phyloP scores from a whole-genome alignment of 352 stramenopile species.

The Phytophthora podocarpi region DNA sequence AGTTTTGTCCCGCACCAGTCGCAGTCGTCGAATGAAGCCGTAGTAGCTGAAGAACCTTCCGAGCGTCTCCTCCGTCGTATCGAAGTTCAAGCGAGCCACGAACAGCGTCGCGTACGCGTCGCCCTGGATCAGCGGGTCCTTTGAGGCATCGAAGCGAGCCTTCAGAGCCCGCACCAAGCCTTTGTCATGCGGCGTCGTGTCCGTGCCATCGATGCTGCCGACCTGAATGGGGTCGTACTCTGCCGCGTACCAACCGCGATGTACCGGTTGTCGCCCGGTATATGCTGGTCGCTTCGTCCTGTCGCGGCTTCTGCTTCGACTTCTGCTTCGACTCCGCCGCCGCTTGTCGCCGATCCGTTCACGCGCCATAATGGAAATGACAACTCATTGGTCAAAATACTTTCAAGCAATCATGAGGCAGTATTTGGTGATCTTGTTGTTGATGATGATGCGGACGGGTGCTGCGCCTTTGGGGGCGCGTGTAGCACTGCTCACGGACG shows the following conservation, averaged over 20 bases:
- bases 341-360: slow-evolving; percentile 5
- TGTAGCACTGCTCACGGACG: slow-evolving; percentile 77
- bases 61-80: slow-evolving; percentile 62
- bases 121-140: slow-evolving; percentile 66
- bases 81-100: slow-evolving; percentile 62
- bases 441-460: slow-evolving; percentile 5
- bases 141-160: slow-evolving; percentile 54
- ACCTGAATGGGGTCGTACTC: slow-evolving; percentile 72
- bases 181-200: slow-evolving; percentile 65
- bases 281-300: not conserved
- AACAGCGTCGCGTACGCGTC: slow-evolving; percentile 77
- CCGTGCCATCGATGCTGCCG: slow-evolving; percentile 76
- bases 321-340: slow-evolving; percentile 11
- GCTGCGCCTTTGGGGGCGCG: slow-evolving; percentile 16
- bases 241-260: slow-evolving; percentile 60
- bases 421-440: slow-evolving; percentile 7
- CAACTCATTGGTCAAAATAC: slow-evolving; percentile 20
- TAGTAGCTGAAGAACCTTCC: slow-evolving; percentile 48
- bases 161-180: slow-evolving; percentile 58
- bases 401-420: not conserved
- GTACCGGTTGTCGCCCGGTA: not conserved
- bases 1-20: slow-evolving; percentile 68
- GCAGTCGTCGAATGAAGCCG: slow-evolving; percentile 51
- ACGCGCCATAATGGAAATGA: slow-evolving; percentile 20
- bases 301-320: slow-evolving; percentile 28